Percentiles rank a stretch among this genome's conserved stretches.
These are phyloP conservation scores for Aspergillus intermedius DNA, from an alignment of 2,329 filamentous ascomycete species.

Conservation along the genomic window DNA sequence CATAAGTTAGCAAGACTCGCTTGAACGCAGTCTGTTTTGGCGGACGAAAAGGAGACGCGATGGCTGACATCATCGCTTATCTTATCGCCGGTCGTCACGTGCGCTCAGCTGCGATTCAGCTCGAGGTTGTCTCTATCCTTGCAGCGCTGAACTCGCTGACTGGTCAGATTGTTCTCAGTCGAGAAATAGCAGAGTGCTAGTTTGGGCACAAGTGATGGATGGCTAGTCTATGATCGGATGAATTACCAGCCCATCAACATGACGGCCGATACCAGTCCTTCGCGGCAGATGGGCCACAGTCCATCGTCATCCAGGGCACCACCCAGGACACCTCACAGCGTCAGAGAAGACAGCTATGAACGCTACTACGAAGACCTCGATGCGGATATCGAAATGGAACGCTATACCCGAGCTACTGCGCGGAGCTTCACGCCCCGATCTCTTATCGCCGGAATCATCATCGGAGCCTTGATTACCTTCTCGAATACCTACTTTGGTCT, in stretches of 20 bases:
- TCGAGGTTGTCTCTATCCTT: no score
- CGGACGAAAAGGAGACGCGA: neutral
- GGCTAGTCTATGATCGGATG: slow-evolving; percentile 15
- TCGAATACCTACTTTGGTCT: slow-evolving; percentile 99
- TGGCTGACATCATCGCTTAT: neutral
- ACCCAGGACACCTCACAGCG: neutral
- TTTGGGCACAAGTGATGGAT: neutral
- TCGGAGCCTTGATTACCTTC: slow-evolving; percentile 88
- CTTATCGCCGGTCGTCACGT: neutral
- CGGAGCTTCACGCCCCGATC: slow-evolving; percentile 78
- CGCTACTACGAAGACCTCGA: neutral
- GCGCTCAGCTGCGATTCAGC: neutral
- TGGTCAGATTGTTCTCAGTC: no score
- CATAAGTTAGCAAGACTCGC: neutral
- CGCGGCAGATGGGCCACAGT: neutral
- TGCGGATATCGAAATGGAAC: slow-evolving; percentile 1
- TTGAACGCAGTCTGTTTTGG: neutral
- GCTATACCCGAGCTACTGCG: slow-evolving; percentile 19
- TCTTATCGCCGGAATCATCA: slow-evolving; percentile 68
- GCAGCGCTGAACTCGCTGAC: no score
- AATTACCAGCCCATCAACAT: slow-evolving; percentile 32
- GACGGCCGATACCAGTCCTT: slow-evolving; percentile 18
- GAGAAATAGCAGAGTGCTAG: neutral
- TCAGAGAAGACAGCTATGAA: neutral
- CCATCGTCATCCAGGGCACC: slow-evolving; percentile 4